Evolutionary conservation across 176 grass and related monocot species (phyloP), one percentile per base, ranked within the genome.

Genomic region (Cenchrus americanus): DNA sequence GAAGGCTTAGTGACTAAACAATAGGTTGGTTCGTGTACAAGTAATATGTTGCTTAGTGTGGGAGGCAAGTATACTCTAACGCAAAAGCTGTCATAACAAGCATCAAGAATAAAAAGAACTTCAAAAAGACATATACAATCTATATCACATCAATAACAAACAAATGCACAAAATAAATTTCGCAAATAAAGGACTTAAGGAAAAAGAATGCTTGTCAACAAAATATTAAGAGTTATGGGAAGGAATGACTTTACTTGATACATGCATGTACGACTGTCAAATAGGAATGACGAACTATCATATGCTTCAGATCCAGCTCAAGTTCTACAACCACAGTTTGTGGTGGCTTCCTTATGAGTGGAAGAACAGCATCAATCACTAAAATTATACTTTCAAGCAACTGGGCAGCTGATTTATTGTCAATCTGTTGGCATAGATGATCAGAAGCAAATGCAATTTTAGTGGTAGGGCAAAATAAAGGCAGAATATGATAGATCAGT

Each of bases 341-440:
- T 60, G 90, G 88, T 73, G 93, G 93, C 86, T 94, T 99, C 70
- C 91, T 80, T 74, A 99, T 85, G 80, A 99, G 90, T 71, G 97
- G 93, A 52, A 99, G 90, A 85, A 99, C 88, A 90, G 93, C 85
- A 89, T 99, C 94, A 61, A 99, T 92, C 78, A 99, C 91, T 84
- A 94, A 99, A 87, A 94, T 89, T 91, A 99, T 99, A 82, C 89
- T 99, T 87, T 99, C 97, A 78, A 99, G 87, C 75, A 99, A 90
- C 81, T 89, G 89, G 51, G 97, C 93, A 63, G 84, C 89, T 73
- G 88, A 89, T 92, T 99, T 99, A 80, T 87, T 90, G 30, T 99
- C 93, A 64, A 92, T 82, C 97, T 99, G 90, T 48, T 67, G 14
- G 87, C 50, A 88, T 50, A 80, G 6, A 86, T 46, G 23, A 87